These are phyloP conservation scores for Pelagomonas calceolata DNA, from an alignment of 108 stramenopile species.

Conservation along the genomic window DNA sequence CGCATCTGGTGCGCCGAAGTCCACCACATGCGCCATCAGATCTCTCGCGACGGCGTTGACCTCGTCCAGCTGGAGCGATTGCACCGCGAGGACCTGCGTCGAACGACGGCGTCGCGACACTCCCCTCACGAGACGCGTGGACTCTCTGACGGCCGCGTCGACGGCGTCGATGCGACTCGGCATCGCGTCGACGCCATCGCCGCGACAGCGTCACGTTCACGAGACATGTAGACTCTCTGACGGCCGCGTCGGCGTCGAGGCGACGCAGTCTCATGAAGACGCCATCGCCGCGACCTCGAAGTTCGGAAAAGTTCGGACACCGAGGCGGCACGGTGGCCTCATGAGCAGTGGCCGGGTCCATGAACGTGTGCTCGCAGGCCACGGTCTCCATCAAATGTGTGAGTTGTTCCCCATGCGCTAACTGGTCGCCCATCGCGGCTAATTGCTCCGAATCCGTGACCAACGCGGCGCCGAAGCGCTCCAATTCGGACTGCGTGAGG, in stretches of 20 bases:
- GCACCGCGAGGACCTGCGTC: conserved; percentile 65
- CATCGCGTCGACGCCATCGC: too few species aligned
- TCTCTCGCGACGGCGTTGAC: conserved; percentile 75
- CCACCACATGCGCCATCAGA: neutral
- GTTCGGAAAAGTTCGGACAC: too few species aligned
- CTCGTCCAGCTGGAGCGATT: conserved; percentile 78
- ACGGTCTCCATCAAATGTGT: conserved; percentile 90
- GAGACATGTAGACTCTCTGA: too few species aligned
- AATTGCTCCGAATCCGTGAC: conserved; percentile 85
- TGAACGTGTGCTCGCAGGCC: conserved; percentile 90
- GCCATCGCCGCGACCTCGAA: too few species aligned
- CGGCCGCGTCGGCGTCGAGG: too few species aligned
- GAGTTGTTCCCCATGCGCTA: conserved; percentile 82
- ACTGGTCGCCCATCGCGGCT: conserved; percentile 81
- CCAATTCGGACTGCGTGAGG: conserved; percentile 79
- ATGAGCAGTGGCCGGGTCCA: conserved; percentile 83
- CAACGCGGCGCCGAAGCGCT: conserved; percentile 74
- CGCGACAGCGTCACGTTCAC: too few species aligned
- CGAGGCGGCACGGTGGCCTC: conserved; percentile 69
- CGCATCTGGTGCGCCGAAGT: conserved; percentile 8
- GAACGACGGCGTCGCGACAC: too few species aligned
- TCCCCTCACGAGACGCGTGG: too few species aligned
- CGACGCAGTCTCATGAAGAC: too few species aligned
- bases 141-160: too few species aligned
- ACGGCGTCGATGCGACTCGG: too few species aligned